Percentiles rank a stretch among this genome's conserved stretches.
Conservation (phyloP, 2,329 filamentous ascomycete genomes). For the Keithomyces neogunnii region DNA sequence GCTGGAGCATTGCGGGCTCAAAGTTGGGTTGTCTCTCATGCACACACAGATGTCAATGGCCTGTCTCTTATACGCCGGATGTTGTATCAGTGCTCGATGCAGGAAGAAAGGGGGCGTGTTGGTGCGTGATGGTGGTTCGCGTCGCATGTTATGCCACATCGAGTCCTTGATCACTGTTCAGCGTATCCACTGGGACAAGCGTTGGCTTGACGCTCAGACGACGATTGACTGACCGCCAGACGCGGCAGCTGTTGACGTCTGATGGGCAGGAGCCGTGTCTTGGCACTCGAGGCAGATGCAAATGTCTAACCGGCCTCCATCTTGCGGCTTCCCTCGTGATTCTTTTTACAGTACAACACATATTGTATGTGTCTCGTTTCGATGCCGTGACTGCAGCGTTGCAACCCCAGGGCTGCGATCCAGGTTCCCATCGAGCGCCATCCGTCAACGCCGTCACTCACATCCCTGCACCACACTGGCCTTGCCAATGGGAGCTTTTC, state of each 20-base stretch:
- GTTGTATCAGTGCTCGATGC: not conserved
- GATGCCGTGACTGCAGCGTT: not conserved
- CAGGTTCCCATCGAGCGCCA: not conserved
- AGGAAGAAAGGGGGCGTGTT: not conserved
- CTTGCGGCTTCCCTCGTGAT: too few relatives aligned
- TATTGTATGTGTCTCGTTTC: too few relatives aligned
- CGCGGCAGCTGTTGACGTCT: not conserved
- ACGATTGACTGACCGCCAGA: not conserved
- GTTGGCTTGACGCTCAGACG: slow-evolving; percentile 2
- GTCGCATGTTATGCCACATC: not conserved
- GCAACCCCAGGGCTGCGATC: not conserved
- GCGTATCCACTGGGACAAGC: not conserved
- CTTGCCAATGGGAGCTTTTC: not conserved
- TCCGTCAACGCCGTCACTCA: too few relatives aligned
- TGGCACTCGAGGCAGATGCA: not conserved
- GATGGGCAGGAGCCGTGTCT: not conserved
- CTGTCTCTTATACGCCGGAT: too few relatives aligned
- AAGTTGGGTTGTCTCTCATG: not conserved
- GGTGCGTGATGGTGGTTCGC: not conserved
- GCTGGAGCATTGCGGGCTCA: too few relatives aligned
- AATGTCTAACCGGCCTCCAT: too few relatives aligned
- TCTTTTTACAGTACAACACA: too few relatives aligned
- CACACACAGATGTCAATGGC: not conserved
- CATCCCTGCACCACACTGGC: too few relatives aligned
- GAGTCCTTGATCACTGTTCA: not conserved